phyloP scores from a whole-genome alignment of 2,329 filamentous ascomycete genomes.

The Ascochyta koolunga region DNA sequence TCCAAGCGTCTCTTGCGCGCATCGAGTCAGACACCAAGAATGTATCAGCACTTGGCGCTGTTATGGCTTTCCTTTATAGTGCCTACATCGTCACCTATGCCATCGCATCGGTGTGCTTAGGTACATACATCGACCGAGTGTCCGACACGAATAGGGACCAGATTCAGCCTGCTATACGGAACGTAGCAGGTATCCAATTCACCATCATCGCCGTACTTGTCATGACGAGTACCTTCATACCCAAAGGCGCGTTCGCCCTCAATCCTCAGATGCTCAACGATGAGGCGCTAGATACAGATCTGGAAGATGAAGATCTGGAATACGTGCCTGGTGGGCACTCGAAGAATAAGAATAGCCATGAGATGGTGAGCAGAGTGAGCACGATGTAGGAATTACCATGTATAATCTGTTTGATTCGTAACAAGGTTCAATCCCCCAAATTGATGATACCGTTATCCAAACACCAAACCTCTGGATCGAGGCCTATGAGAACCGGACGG shows the following conservation, averaged over 20 bases:
- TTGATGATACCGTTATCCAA: neutral
- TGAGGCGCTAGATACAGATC: conserved; percentile 46
- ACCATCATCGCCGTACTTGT: conserved; percentile 53
- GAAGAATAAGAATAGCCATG: conserved; percentile 27
- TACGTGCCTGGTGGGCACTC: conserved; percentile 27
- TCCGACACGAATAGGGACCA: conserved; percentile 46
- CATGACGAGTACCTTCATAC: conserved; percentile 54
- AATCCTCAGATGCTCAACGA: conserved; percentile 54
- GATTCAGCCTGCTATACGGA: conserved; percentile 51
- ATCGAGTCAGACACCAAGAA: conserved; percentile 53
- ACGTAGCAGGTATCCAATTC: conserved; percentile 57
- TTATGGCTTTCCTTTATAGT: conserved; percentile 60
- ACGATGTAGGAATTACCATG: conserved; percentile 11
- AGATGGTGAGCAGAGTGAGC: conserved; percentile 29
- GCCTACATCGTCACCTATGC: conserved; percentile 58
- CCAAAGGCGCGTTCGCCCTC: conserved; percentile 51
- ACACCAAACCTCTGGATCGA: neutral
- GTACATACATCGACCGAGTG: conserved; percentile 54
- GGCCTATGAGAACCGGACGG: too few species aligned
- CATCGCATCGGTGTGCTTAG: conserved; percentile 53
- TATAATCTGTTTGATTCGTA: neutral
- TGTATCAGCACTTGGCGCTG: conserved; percentile 57
- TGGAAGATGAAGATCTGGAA: conserved; percentile 36
- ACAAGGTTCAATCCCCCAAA: neutral
- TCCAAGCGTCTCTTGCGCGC: conserved; percentile 57